Evolutionary conservation across 1,284 basidiomycete species (phyloP).

Genomic region (Ceratobasidium sp.): DNA sequence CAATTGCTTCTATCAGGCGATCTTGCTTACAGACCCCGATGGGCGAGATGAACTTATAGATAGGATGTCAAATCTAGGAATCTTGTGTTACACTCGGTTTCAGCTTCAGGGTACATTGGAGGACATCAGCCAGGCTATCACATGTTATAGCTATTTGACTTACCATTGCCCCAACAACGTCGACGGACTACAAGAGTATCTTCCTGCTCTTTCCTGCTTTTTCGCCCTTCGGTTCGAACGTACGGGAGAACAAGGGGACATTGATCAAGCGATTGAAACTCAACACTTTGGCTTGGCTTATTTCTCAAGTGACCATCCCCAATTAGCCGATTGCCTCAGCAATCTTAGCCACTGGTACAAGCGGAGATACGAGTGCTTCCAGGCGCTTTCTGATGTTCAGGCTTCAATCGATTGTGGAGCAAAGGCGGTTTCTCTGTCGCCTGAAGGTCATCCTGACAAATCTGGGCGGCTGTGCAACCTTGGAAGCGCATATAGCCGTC

Average conservation of each 20-base stretch:
- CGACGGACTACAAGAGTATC: too few species aligned
- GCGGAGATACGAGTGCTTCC: not conserved
- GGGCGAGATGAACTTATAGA: too few species aligned
- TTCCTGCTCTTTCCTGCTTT: too few species aligned
- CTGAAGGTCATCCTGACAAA: not conserved
- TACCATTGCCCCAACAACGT: too few species aligned
- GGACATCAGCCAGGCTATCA: constrained; percentile 3
- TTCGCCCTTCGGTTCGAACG: not conserved
- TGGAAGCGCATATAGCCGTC: constrained; percentile 1
- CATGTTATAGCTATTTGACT: not conserved
- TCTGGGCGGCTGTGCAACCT: not conserved
- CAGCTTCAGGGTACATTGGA: not conserved
- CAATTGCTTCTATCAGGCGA: not conserved
- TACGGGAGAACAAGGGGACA: not conserved
- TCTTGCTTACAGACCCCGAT: not conserved
- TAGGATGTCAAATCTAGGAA: not conserved
- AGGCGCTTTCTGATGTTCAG: not conserved
- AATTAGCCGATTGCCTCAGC: not conserved
- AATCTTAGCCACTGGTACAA: not conserved
- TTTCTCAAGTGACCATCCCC: not conserved
- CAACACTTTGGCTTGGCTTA: not conserved
- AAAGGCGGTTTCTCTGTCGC: not conserved
- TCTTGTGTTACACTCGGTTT: not conserved
- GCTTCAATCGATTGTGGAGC: not conserved
- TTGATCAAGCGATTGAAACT: not conserved